Evolutionary conservation across 495 filamentous ascomycete species (phyloP).

Genomic region (Daldinia grandis): DNA sequence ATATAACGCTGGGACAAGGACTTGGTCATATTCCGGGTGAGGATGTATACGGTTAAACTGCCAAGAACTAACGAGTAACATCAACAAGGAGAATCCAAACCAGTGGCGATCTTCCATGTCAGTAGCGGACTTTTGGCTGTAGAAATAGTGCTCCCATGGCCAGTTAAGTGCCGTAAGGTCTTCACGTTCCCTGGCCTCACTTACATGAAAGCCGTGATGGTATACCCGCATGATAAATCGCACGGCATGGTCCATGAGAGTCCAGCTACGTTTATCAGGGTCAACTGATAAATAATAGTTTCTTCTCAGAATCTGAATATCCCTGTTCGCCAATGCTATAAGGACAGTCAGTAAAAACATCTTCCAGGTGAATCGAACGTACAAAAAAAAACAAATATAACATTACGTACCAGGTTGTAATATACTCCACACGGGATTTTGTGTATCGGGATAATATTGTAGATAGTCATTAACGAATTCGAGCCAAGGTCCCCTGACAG

Average conservation of each 20-base stretch:
- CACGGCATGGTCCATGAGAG: slow-evolving; percentile 14
- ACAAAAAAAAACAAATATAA: neutral
- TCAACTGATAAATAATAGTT: neutral
- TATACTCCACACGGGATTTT: slow-evolving; percentile 7
- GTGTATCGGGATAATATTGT: neutral
- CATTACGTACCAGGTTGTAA: slow-evolving; percentile 10
- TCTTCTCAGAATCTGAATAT: neutral
- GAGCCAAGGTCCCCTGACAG: neutral
- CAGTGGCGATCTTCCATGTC: slow-evolving; percentile 20
- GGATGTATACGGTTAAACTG: neutral
- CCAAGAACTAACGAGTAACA: slow-evolving; percentile 10
- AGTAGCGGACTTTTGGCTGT: neutral
- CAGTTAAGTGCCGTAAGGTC: neutral
- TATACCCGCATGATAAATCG: slow-evolving; percentile 10
- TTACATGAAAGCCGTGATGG: neutral
- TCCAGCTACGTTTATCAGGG: slow-evolving; percentile 1
- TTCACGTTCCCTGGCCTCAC: neutral
- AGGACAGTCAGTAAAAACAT: neutral
- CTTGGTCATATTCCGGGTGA: neutral
- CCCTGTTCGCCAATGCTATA: neutral
- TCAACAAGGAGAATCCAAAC: slow-evolving; percentile 26
- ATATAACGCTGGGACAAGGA: slow-evolving; percentile 19
- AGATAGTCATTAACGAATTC: slow-evolving; percentile 6
- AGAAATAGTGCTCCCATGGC: slow-evolving; percentile 2
- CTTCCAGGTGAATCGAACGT: no score